These are phyloP conservation scores for Raddia guianensis DNA, from an alignment of 176 grass and related monocot species.

Conservation along the genomic window DNA sequence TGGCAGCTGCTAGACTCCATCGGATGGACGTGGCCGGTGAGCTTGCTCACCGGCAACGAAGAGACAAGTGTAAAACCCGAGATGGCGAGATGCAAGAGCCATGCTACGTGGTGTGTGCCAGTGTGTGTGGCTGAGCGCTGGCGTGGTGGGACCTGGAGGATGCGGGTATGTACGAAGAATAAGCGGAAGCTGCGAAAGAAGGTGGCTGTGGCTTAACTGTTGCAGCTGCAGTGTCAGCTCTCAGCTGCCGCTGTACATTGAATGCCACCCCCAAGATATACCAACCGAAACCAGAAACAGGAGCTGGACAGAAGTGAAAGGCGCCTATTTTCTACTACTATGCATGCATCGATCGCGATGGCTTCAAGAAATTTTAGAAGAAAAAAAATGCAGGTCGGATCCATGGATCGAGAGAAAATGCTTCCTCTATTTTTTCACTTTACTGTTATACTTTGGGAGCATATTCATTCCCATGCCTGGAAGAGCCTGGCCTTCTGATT, in stretches of 20 bases:
- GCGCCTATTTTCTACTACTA: background rate
- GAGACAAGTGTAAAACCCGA: background rate
- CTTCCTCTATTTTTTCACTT: background rate
- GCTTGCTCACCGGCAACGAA: background rate
- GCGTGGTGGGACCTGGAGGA: no score
- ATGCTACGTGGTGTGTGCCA: no score
- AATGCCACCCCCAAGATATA: conserved; percentile 37
- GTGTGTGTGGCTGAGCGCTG: no score
- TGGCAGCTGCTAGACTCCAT: background rate
- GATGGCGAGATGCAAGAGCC: no score
- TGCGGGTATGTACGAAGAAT: background rate
- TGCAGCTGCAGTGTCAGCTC: background rate
- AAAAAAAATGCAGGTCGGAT: background rate
- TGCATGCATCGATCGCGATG: background rate
- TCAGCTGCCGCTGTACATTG: conserved; percentile 44
- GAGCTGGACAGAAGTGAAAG: background rate
- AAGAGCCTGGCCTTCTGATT: background rate
- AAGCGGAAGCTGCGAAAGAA: background rate
- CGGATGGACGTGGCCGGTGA: no score
- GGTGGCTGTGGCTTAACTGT: conserved; percentile 46
- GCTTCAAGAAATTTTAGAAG: background rate
- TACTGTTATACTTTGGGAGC: background rate
- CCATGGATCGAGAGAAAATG: background rate
- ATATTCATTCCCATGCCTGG: background rate
- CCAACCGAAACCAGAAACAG: conserved; percentile 33